Evolutionary conservation across 495 filamentous ascomycete species (phyloP).

Genomic region (Aspergillus mulundensis): DNA sequence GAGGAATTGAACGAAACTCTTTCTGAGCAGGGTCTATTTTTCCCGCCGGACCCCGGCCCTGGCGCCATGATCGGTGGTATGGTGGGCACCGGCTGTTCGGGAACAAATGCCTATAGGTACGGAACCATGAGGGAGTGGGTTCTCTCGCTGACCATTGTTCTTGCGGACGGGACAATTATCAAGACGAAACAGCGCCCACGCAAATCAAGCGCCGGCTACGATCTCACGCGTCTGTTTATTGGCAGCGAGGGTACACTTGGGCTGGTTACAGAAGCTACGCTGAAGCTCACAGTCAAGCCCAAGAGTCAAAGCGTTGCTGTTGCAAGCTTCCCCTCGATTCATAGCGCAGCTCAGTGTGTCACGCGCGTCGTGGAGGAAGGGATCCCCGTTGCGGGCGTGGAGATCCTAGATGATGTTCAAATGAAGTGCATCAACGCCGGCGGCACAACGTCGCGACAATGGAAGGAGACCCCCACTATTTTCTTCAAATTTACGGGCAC

Average conservation of each 20-base stretch:
- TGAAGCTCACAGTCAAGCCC: slow-evolving; percentile 61
- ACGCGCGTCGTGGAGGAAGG: slow-evolving; percentile 58
- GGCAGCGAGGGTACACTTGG: slow-evolving; percentile 64
- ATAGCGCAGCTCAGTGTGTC: slow-evolving; percentile 56
- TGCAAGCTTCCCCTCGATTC: slow-evolving; percentile 54
- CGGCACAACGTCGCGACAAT: slow-evolving; percentile 48
- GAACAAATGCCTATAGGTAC: slow-evolving; percentile 65
- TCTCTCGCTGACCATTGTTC: slow-evolving; percentile 57
- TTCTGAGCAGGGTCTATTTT: slow-evolving; percentile 54
- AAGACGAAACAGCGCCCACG: slow-evolving; percentile 62
- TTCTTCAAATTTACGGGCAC: slow-evolving; percentile 68
- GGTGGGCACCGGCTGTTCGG: slow-evolving; percentile 63
- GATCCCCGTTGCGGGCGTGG: slow-evolving; percentile 59
- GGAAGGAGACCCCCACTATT: slow-evolving; percentile 59
- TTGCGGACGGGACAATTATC: slow-evolving; percentile 62
- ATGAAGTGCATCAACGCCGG: slow-evolving; percentile 64
- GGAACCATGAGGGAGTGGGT: slow-evolving; percentile 71
- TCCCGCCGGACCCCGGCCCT: slow-evolving; percentile 64
- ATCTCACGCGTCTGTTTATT: slow-evolving; percentile 60
- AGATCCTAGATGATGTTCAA: slow-evolving; percentile 62
- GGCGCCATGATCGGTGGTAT: slow-evolving; percentile 68
- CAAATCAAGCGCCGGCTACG: slow-evolving; percentile 65
- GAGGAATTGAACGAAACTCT: slow-evolving; percentile 58
- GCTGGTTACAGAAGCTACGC: slow-evolving; percentile 59
- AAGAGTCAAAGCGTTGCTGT: slow-evolving; percentile 60